Evolutionary conservation across 2,329 filamentous ascomycete genomes (phyloP).

Genomic region (Verticillium zaregamsianum): DNA sequence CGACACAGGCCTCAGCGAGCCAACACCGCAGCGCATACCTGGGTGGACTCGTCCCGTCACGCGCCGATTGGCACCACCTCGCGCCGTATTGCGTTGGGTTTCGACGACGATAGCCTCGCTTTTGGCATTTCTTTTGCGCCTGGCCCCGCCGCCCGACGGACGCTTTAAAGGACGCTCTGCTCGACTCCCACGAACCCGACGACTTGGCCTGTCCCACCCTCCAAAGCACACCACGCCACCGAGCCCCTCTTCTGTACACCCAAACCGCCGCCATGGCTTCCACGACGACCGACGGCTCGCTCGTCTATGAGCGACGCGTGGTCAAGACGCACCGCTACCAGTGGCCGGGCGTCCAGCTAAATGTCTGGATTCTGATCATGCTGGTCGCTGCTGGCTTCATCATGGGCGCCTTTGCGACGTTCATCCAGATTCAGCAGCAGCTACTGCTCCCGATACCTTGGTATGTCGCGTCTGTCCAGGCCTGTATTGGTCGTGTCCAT

Average conservation of each 20-base stretch:
- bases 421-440: conserved; percentile 55
- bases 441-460: conserved; percentile 54
- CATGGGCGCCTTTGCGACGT: conserved; percentile 57
- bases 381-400: conserved; percentile 54
- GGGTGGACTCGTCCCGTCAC: neutral
- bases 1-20: neutral
- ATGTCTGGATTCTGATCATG: conserved; percentile 65
- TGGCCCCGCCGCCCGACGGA: neutral
- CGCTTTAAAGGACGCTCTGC: neutral
- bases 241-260: neutral
- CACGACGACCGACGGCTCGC: conserved; percentile 35
- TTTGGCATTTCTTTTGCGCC: neutral
- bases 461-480: conserved; percentile 31
- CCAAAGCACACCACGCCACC: neutral
- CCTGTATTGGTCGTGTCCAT: neutral
- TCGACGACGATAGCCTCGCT: neutral
- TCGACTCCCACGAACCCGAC: neutral
- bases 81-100: neutral
- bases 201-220: neutral
- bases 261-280: conserved; percentile 21
- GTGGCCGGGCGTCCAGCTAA: conserved; percentile 65
- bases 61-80: neutral
- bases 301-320: conserved; percentile 37
- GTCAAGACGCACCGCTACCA: conserved; percentile 56
- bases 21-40: neutral